These are phyloP conservation scores for Rhexocercosporidium sp. DNA, from an alignment of 2,329 filamentous ascomycete genomes.

Conservation along the genomic window DNA sequence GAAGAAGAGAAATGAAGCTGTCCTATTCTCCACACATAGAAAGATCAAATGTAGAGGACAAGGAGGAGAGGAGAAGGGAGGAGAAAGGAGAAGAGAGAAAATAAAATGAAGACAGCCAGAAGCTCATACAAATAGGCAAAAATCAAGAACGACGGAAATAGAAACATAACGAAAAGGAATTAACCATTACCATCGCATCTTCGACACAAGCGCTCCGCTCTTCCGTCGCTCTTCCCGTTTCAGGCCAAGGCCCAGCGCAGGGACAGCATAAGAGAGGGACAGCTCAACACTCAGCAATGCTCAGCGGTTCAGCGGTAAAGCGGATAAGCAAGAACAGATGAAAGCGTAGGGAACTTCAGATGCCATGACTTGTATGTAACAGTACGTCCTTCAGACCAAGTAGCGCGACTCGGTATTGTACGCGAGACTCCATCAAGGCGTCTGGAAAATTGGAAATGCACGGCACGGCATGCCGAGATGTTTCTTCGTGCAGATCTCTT, in stretches of 20 bases:
- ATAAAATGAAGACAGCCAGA: background rate
- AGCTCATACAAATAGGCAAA: background rate
- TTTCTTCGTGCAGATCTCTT: background rate
- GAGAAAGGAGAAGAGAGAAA: background rate
- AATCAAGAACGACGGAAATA: background rate
- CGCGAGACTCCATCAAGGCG: too few species aligned
- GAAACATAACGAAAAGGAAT: background rate
- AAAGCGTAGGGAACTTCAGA: background rate
- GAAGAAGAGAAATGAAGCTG: background rate
- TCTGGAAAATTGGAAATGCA: background rate
- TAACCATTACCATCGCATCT: background rate
- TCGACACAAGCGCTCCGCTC: background rate
- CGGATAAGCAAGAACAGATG: background rate
- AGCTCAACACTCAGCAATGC: too few species aligned
- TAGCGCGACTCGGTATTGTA: background rate
- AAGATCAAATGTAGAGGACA: background rate
- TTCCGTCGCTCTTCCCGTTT: background rate
- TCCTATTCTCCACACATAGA: background rate
- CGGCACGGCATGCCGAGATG: background rate
- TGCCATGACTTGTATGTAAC: background rate
- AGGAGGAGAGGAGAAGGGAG: background rate
- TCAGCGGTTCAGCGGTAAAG: too few species aligned
- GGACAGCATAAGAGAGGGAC: background rate
- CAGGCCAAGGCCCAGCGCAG: background rate
- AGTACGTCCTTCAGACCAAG: background rate